A percentile compares a stretch with the other conserved stretches of the same genome.
Conservation (phyloP, 2,329 filamentous ascomycete species). For the Pezicula neosporulosa region DNA sequence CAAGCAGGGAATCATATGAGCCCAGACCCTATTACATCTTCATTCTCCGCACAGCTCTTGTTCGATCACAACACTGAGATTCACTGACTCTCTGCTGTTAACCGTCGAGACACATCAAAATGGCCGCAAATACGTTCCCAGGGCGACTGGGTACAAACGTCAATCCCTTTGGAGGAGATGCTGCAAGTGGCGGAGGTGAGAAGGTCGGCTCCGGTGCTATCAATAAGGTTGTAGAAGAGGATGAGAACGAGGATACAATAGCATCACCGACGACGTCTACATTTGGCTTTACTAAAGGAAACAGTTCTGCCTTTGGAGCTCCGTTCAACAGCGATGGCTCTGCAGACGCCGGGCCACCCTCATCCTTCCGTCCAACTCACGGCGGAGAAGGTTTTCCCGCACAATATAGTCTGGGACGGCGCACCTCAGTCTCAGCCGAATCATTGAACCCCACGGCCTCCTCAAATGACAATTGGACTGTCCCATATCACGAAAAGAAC, state of each 20-base stretch:
- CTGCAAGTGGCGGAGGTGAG: constrained; percentile 17
- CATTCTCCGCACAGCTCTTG: background rate
- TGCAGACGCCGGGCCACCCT: constrained; percentile 39
- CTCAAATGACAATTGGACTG: constrained; percentile 83
- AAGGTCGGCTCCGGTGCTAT: constrained; percentile 56
- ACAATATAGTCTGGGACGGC: constrained; percentile 90
- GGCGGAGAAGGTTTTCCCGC: constrained; percentile 72
- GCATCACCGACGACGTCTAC: constrained; percentile 68
- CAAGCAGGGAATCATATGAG: no score
- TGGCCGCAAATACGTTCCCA: constrained; percentile 75
- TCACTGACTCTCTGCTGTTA: no score
- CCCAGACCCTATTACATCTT: no score
- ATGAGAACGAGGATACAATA: constrained; percentile 67
- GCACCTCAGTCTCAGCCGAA: constrained; percentile 95
- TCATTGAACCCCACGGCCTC: constrained; percentile 87
- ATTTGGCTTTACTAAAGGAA: constrained; percentile 42
- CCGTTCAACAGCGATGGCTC: constrained; percentile 44
- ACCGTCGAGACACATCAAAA: constrained; percentile 33
- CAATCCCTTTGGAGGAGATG: constrained; percentile 69
- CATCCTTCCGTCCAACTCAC: constrained; percentile 27
- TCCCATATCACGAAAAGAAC: constrained; percentile 81
- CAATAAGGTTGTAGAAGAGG: constrained; percentile 39
- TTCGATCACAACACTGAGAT: background rate
- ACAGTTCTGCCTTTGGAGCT: constrained; percentile 29
- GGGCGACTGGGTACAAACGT: constrained; percentile 64